These are phyloP conservation scores for Xylariales sp. DNA, from an alignment of 2,329 filamentous ascomycete species.

Conservation along the genomic window DNA sequence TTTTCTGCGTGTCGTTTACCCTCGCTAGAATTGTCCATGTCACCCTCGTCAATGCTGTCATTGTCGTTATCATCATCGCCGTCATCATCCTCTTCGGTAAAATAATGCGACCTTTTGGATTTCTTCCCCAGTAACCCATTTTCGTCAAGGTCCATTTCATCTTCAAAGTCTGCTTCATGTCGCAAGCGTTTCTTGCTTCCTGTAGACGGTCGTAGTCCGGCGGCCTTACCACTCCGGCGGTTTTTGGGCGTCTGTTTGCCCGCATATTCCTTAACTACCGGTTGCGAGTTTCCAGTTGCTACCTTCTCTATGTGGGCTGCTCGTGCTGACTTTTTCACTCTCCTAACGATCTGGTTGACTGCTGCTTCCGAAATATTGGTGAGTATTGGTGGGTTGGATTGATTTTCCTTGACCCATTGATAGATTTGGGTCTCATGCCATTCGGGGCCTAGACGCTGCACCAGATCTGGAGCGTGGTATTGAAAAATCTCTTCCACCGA, in stretches of 20 bases:
- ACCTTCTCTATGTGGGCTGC: conserved; percentile 19
- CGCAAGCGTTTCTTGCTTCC: conserved; percentile 59
- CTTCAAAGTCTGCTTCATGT: conserved; percentile 48
- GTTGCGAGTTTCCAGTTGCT: conserved; percentile 37
- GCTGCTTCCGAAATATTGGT: conserved; percentile 45
- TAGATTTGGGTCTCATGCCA: conserved; percentile 51
- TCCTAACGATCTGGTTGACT: conserved; percentile 42
- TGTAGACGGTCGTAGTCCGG: conserved; percentile 56
- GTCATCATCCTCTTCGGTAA: conserved; percentile 42
- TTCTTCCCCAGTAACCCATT: conserved; percentile 47
- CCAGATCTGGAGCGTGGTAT: conserved; percentile 58
- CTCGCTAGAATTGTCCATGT: conserved; percentile 43
- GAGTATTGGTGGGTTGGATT: conserved; percentile 44
- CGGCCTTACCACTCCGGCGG: conserved; percentile 58
- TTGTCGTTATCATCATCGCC: conserved; percentile 41
- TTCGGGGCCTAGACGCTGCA: conserved; percentile 43
- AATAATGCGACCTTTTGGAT: conserved; percentile 43
- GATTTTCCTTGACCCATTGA: conserved; percentile 46
- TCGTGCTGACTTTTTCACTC: conserved; percentile 43
- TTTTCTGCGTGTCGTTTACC: conserved; percentile 49
- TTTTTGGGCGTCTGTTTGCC: conserved; percentile 45
- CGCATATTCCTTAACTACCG: conserved; percentile 32
- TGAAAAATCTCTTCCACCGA: conserved; percentile 55
- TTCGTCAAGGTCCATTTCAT: conserved; percentile 53
- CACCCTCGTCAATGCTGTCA: conserved; percentile 35